Base-by-base conservation (phyloP, 2,329 filamentous ascomycete species). In the Xylaria sp. region DNA sequence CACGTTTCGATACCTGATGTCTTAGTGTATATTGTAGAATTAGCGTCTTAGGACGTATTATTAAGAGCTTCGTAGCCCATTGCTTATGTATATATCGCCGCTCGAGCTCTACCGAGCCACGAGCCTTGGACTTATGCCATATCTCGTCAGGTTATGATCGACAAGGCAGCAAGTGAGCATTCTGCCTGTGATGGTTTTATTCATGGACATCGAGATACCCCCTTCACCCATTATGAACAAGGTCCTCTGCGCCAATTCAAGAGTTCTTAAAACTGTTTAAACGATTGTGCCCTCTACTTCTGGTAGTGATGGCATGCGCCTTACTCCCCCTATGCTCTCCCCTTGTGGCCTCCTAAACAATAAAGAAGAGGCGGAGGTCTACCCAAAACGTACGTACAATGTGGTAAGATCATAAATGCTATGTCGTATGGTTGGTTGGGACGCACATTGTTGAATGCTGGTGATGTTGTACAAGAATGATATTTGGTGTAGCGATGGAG, bases 391-490 rank as follows among this genome's bases (percentile, higher is more conserved):
- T 61, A 56, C 57, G 57, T 59, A 49, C 50, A 63, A 61, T 57
- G 58, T 29, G 44, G 51, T 17, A 39, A 51, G 50, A 59, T 70
- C 58, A 55, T 42, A 25, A 55, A 61, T 38, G 42, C 38, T 39
- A 65, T 63, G 64, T 67, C 38, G 58, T 57, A 53, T 63, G 59
- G 20, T 54, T 13, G 33, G 33, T 63, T 38, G 47, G 45, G 63
- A 58, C 25, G 55, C 13, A 53, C 55, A 31, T 59, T 20, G 45
- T 53, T 88, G 88, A 69, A 85, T 80, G 54, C 29, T 20, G 49
- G 56, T 29, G n/a, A 45, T 69, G 60, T 69, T 69, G 64, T 70
- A 70, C 66, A 69, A 61, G 36, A 38, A 59, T 63, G 47, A 66
- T 56, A 47, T 53, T 55, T 66, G 25, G 49, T 54, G 47, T 59